Evolutionary conservation across 225 moss, liverwort and hornwort species (phyloP).

Genomic region (Antitrichia curtipendula): DNA sequence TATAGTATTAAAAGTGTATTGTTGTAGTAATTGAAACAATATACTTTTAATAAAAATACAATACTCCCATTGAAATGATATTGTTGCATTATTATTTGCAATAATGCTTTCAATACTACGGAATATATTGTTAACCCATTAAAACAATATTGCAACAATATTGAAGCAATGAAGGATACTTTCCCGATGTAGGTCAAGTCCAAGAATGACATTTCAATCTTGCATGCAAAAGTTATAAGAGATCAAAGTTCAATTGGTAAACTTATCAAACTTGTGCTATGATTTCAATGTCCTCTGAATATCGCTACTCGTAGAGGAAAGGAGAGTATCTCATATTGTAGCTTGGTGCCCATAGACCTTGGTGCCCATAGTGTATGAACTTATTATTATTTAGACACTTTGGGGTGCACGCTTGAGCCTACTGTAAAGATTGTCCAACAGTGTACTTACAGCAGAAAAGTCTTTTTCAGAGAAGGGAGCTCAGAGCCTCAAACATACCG

Average conservation of each 20-base stretch:
- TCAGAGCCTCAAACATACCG: neutral
- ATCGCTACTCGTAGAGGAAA: accelerated
- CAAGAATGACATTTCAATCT: neutral
- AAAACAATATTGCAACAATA: too few species aligned
- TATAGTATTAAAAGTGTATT: too few species aligned
- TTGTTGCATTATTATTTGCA: too few species aligned
- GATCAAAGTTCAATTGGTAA: too few species aligned
- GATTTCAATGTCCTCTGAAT: neutral
- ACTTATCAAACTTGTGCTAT: neutral
- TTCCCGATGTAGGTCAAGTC: too few species aligned
- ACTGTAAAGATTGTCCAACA: neutral
- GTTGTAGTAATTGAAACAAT: too few species aligned
- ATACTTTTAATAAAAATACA: too few species aligned
- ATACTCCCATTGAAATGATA: too few species aligned
- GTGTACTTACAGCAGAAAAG: neutral
- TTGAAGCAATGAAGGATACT: too few species aligned
- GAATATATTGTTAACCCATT: too few species aligned
- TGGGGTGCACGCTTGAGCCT: neutral
- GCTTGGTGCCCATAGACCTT: neutral
- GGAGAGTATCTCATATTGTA: neutral
- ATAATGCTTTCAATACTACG: too few species aligned
- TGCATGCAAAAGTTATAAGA: neutral
- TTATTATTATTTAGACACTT: neutral
- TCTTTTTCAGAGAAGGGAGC: neutral
- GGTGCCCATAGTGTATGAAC: too few species aligned